Percentiles rank a stretch among this genome's conserved stretches.
Evolutionary conservation across 2,329 filamentous ascomycete species (phyloP).

Genomic region (Thielaviopsis cerberus): DNA sequence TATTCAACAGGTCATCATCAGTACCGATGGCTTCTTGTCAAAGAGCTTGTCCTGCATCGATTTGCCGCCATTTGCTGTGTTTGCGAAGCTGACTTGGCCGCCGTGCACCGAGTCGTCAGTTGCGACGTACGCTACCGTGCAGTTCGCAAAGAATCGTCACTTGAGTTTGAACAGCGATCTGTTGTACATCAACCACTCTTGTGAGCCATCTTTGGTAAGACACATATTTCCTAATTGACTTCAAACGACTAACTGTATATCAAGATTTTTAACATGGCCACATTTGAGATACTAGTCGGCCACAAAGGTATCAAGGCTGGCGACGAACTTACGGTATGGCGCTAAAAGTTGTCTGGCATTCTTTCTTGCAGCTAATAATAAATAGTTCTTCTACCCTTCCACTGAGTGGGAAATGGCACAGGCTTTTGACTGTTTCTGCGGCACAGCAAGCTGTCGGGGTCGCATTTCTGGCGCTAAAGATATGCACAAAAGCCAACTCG

Average conservation of each 20-base stretch:
- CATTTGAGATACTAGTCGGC: conserved; percentile 38
- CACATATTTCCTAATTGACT: conserved; percentile 1
- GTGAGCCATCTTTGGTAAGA: conserved; percentile 45
- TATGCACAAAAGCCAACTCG: conserved; percentile 35
- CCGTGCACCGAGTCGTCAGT: conserved; percentile 36
- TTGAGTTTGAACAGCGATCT: conserved; percentile 47
- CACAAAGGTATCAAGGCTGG: conserved; percentile 34
- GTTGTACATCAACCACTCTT: conserved; percentile 50
- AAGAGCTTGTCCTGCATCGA: conserved; percentile 38
- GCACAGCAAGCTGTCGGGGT: conserved; percentile 37
- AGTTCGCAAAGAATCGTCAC: conserved; percentile 36
- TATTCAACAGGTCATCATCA: conserved; percentile 37
- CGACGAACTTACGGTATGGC: conserved; percentile 36
- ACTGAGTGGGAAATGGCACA: conserved; percentile 61
- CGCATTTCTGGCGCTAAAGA: conserved; percentile 43
- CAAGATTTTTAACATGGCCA: conserved; percentile 42
- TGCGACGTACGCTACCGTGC: conserved; percentile 46
- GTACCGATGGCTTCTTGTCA: conserved; percentile 35
- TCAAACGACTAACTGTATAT: background rate
- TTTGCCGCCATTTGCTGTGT: conserved; percentile 44
- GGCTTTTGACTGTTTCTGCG: conserved; percentile 48
- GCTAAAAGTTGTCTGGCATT: background rate
- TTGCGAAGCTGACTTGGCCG: conserved; percentile 47
- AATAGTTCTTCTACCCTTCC: conserved; percentile 53
- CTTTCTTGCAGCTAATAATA: background rate